Conservation (phyloP, 176 grass and related monocot species). For the Eragrostis nindensis region DNA sequence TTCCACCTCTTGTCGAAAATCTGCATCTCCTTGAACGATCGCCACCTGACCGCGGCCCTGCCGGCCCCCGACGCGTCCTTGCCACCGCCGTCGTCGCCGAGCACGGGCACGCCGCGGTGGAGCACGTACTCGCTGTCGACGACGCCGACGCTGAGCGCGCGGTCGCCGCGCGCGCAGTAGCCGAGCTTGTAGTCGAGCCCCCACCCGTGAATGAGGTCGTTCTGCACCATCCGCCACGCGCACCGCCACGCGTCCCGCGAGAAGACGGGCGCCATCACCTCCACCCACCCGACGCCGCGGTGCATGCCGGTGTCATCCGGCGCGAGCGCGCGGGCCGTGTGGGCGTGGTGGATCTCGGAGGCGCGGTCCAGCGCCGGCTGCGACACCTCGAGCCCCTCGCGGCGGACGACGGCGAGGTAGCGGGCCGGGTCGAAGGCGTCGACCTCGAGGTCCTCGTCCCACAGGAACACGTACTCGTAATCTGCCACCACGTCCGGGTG, state of each 20-base stretch:
- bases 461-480: constrained; percentile 44
- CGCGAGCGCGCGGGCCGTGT: neutral
- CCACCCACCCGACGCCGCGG: neutral
- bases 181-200: constrained; percentile 11
- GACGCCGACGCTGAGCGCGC: neutral
- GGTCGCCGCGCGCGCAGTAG: neutral
- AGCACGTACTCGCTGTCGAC: constrained; percentile 27
- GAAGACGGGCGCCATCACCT: constrained; percentile 28
- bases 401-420: neutral
- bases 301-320: neutral
- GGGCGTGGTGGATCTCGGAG: constrained; percentile 17
- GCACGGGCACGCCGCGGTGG: constrained; percentile 19
- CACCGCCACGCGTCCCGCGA: constrained; percentile 3
- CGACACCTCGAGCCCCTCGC: constrained; percentile 5
- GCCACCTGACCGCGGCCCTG: neutral
- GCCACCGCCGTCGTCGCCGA: neutral
- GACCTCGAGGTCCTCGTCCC: constrained; percentile 44
- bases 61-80: neutral
- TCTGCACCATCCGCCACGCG: constrained; percentile 17
- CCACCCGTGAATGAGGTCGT: constrained; percentile 19
- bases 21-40: constrained; percentile 11
- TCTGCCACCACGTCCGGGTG: constrained; percentile 42
- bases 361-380: constrained; percentile 22
- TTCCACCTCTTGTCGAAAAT: neutral
- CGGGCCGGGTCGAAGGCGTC: constrained; percentile 20